Base-by-base conservation (phyloP, 495 filamentous ascomycete genomes). In the Penicillium soppii region DNA sequence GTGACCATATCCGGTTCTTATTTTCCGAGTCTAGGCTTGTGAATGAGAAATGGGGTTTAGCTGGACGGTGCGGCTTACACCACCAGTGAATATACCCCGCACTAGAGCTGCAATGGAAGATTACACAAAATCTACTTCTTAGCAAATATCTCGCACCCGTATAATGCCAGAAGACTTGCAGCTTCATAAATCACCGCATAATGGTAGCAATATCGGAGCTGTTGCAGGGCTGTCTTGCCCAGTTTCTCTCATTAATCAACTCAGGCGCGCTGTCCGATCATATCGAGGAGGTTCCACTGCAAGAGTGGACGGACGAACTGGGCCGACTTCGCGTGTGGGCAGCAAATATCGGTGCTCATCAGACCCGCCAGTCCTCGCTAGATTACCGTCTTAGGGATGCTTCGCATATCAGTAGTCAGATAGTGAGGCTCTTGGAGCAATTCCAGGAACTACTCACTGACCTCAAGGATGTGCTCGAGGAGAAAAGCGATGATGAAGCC, bases 321-420 rank as follows among this genome's bases (percentile, higher is more conserved):
- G 58, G 69, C 0, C 56, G 68, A 27, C 68, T 79, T 50, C 70
- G 72, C 36, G 50, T 77, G 3, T 78, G 77, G 76, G 66, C 65
- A 7, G 65, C 50, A 2, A 77, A 75, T 56, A 73, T 77, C 39
- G 75, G 69, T 1, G 75, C 75, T 12, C 69, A 79, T 49, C 62
- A 63, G 21, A 63, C 36, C 2, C 63, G 64, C 1, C 55, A 61
- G 21, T 73, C 69, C 26, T 79, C 78, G 1, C 62, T 80, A 1
- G 73, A 77, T 22, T 73, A 69, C 43, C 62, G 73, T 5, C 63
- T 79, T 0, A 58, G 72, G 17, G 76, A 79, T 46, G 70, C 74
- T 0, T 72, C 72, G 0, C 69, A 78, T 41, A 57, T 80, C 23
- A 59, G 52, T 12, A 42, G 42, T 12, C 66, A 76, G 22, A 67